Conservation (phyloP, 2,329 filamentous ascomycete species). For the Microcyclospora pomicola region DNA sequence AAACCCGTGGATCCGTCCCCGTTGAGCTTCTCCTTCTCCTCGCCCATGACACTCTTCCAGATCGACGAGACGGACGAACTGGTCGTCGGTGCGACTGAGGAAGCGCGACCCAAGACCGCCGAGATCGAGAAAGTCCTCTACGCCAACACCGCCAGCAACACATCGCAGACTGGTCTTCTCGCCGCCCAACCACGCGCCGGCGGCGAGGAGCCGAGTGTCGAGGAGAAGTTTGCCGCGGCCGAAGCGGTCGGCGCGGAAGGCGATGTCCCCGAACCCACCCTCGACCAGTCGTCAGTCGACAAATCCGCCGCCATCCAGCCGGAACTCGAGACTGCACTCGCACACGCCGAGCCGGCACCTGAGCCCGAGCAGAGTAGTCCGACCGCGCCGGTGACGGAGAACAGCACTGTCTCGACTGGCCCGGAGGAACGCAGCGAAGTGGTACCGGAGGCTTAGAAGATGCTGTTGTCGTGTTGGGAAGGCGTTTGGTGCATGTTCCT, state of each 20-base stretch:
- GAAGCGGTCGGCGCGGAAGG: slow-evolving; percentile 10
- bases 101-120: slow-evolving; percentile 4
- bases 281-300: slow-evolving; percentile 4
- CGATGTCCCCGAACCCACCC: slow-evolving; percentile 9
- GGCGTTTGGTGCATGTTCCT: too few species aligned
- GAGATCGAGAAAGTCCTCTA: slow-evolving; percentile 14
- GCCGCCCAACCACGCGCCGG: slow-evolving; percentile 2
- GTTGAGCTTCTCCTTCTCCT: slow-evolving; percentile 32
- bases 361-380: slow-evolving; percentile 4
- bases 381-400: slow-evolving; percentile 2
- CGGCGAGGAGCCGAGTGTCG: slow-evolving; percentile 6
- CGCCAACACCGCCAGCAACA: slow-evolving; percentile 14
- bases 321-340: slow-evolving; percentile 13
- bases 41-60: slow-evolving; percentile 27
- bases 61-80: slow-evolving; percentile 31
- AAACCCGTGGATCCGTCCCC: slow-evolving; percentile 28
- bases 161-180: slow-evolving; percentile 9
- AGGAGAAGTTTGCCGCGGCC: neutral
- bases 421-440: neutral
- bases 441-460: too few species aligned
- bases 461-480: too few species aligned
- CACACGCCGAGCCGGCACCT: slow-evolving; percentile 3
- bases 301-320: slow-evolving; percentile 3
- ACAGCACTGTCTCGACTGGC: slow-evolving; percentile 16
- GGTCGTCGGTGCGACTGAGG: slow-evolving; percentile 14